Percentiles rank a stretch among this genome's conserved stretches.
phyloP scores from a whole-genome alignment of 1,284 basidiomycete species.

The Xanthoconium separans region DNA sequence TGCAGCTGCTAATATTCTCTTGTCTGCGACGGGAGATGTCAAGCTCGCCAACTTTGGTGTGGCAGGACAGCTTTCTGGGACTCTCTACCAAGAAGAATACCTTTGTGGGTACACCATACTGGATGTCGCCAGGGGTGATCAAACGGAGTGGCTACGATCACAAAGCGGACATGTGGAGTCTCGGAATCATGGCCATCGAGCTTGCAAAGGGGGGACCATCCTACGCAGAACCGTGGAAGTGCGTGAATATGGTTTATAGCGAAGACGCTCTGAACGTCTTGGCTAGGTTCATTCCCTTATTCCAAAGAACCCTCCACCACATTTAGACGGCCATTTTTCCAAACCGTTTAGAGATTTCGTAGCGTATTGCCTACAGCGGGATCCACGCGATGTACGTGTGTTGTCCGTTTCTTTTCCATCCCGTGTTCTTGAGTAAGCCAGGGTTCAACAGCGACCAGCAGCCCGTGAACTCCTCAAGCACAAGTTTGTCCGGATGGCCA shows the following conservation, averaged over 20 bases:
- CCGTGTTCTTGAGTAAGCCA: slow-evolving; percentile 12
- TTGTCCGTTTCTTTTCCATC: neutral
- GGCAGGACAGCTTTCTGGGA: slow-evolving; percentile 94
- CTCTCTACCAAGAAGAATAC: slow-evolving; percentile 98
- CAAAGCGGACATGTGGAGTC: slow-evolving; percentile 97
- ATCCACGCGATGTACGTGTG: slow-evolving; percentile 79
- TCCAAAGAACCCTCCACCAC: slow-evolving; percentile 95
- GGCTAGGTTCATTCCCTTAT: slow-evolving; percentile 92
- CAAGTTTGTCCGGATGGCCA: slow-evolving; percentile 92
- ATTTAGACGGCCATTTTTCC: slow-evolving; percentile 85
- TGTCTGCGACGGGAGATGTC: slow-evolving; percentile 92
- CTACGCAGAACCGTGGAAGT: slow-evolving; percentile 97
- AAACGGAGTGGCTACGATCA: slow-evolving; percentile 99
- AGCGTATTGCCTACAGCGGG: slow-evolving; percentile 87
- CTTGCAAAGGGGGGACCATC: slow-evolving; percentile 97
- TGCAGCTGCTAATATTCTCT: slow-evolving; percentile 93
- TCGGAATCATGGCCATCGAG: slow-evolving; percentile 97
- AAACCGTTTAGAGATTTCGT: slow-evolving; percentile 95
- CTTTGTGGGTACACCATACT: slow-evolving; percentile 95
- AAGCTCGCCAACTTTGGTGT: slow-evolving; percentile 99
- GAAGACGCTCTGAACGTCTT: slow-evolving; percentile 1
- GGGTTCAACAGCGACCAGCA: slow-evolving; percentile 70
- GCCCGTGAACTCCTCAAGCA: slow-evolving; percentile 96
- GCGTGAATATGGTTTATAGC: too few species aligned
- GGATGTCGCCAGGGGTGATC: slow-evolving; percentile 99